A percentile compares a stretch with the other conserved stretches of the same genome.
These are phyloP conservation scores for Schoenoplectus tabernaemontani DNA, from an alignment of 202 grass and related monocot species.

Conservation along the genomic window DNA sequence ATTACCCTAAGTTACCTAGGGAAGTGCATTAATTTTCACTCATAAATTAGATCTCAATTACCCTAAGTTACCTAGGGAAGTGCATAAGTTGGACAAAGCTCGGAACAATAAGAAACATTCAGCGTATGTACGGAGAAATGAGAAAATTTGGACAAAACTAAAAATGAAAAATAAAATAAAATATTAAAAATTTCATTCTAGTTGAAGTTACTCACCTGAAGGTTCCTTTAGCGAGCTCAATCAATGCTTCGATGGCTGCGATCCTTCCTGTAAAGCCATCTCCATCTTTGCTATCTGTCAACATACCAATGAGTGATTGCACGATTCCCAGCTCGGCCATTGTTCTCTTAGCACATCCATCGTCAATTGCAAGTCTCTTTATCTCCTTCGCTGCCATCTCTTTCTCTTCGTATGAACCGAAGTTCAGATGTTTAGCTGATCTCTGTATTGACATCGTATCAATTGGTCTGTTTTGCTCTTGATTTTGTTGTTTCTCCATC, in stretches of 20 bases:
- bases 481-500: background rate
- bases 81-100: background rate
- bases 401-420: constrained; percentile 46
- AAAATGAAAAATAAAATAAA: background rate
- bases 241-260: constrained; percentile 41
- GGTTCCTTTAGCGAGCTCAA: constrained; percentile 61
- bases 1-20: too few relatives aligned
- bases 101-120: background rate
- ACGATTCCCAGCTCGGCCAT: constrained; percentile 65
- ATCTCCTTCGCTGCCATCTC: constrained; percentile 35
- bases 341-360: constrained; percentile 39
- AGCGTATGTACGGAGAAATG: background rate
- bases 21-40: constrained; percentile 3
- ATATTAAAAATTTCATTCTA: background rate
- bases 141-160: background rate
- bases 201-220: constrained; percentile 46
- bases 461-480: background rate
- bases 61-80: background rate
- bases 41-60: background rate
- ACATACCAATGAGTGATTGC: constrained; percentile 55
- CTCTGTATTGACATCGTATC: constrained; percentile 12
- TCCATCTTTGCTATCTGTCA: background rate
- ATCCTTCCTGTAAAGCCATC: background rate
- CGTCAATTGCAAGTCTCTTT: constrained; percentile 38
- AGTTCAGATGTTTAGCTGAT: constrained; percentile 56